phyloP scores from a whole-genome alignment of 768 basidiomycete species.

The Rhodotorula sphaerocarpa region DNA sequence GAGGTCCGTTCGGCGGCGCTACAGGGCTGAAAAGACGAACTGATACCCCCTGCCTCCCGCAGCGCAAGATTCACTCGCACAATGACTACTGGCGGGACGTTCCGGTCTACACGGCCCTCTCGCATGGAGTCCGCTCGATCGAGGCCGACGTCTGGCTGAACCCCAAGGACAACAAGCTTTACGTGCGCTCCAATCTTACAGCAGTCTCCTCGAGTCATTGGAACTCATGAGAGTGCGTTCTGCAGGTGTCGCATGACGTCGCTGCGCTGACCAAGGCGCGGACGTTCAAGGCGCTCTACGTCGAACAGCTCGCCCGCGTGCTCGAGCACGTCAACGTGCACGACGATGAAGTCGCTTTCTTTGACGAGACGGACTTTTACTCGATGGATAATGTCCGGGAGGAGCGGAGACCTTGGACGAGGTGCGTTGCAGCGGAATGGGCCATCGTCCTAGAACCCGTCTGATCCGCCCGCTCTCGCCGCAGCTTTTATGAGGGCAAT shows the following conservation, averaged over 20 bases:
- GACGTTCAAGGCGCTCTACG: constrained; percentile 22
- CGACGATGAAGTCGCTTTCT: constrained; percentile 16
- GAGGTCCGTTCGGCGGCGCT: neutral
- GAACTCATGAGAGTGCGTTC: neutral
- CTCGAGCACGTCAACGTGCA: constrained; percentile 15
- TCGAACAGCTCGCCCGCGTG: constrained; percentile 22
- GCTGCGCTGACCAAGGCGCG: constrained; percentile 21
- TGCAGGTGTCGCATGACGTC: constrained; percentile 28
- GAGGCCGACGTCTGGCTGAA: constrained; percentile 35
- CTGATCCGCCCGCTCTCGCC: too few relatives aligned
- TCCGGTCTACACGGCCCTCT: constrained; percentile 26
- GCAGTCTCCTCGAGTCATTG: neutral
- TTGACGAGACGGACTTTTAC: constrained; percentile 18
- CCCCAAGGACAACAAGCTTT: constrained; percentile 22
- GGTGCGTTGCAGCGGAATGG: neutral
- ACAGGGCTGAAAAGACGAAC: neutral
- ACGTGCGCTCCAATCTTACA: neutral
- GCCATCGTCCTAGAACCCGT: too few relatives aligned
- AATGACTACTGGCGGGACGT: constrained; percentile 35
- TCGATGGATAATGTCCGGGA: constrained; percentile 14
- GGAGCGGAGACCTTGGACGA: constrained; percentile 19
- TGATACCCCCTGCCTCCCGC: neutral
- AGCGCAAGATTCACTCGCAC: constrained; percentile 31
- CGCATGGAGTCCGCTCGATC: constrained; percentile 23
- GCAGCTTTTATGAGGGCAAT: constrained; percentile 26